Conservation (phyloP, 1,139 yeast genomes). For the Ogataea hybrid region DNA sequence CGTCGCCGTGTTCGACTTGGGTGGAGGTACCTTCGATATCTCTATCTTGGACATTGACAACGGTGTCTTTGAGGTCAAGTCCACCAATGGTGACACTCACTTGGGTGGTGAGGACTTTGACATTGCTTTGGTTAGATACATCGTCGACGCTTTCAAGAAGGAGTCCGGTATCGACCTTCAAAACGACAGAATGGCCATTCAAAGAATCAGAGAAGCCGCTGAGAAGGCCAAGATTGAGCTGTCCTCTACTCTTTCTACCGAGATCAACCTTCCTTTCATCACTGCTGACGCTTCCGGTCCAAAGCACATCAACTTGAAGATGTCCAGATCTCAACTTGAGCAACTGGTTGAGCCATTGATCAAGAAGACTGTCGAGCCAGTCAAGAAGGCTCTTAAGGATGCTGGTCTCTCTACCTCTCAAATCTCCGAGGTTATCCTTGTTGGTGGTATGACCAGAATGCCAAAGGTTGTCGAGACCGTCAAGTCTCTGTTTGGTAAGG, state of each 20-base stretch:
- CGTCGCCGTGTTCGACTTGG: constrained; percentile 83
- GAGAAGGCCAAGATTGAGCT: constrained; percentile 99
- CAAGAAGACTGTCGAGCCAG: constrained; percentile 94
- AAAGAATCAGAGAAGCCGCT: constrained; percentile 99
- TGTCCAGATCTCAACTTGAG: constrained; percentile 93
- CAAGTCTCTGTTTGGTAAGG: constrained; percentile 86
- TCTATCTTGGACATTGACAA: constrained; percentile 83
- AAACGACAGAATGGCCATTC: constrained; percentile 97
- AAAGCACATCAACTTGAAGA: constrained; percentile 94
- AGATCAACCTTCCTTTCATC: constrained; percentile 95
- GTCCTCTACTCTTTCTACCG: constrained; percentile 91
- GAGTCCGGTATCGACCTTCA: constrained; percentile 86
- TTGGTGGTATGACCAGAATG: constrained; percentile 99
- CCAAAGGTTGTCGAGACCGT: constrained; percentile 99
- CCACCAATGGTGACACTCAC: constrained; percentile 89
- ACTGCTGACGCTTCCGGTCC: constrained; percentile 97
- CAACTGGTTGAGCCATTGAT: constrained; percentile 84
- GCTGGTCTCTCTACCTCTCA: constrained; percentile 85
- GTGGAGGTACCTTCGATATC: constrained; percentile 90
- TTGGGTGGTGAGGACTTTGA: constrained; percentile 91
- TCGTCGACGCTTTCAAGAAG: constrained; percentile 90
- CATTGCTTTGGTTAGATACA: constrained; percentile 81
- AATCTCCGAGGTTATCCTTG: constrained; percentile 91
- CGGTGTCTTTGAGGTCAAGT: constrained; percentile 85
- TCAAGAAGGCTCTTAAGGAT: constrained; percentile 97